Base-by-base conservation (phyloP, 495 filamentous ascomycete genomes). In the Tuber magnatum region DNA sequence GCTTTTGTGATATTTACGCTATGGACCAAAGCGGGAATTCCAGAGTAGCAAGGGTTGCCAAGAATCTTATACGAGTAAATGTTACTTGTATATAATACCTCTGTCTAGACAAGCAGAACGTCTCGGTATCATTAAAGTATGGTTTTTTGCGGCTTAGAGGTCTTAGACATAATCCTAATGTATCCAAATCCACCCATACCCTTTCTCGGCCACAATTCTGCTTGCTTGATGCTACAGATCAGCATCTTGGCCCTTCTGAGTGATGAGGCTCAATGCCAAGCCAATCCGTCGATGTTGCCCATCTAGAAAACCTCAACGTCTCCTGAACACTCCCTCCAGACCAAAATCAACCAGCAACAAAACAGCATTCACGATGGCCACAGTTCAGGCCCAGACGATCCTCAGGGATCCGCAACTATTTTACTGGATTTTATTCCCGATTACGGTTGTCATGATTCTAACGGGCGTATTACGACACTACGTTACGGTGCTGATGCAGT, bases 391-490 rank as follows among this genome's bases (percentile, higher is more conserved):
- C 78, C 95, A 99, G 86, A 94, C 93, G 85, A 97, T 99, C 90
- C 92, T 95, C 86, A 86, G 95, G 88, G 95, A 99, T 94, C 96
- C 95, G 80, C 94, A 97, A 84, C 88, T 99, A 76, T 97, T 98
- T 85, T 97, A 97, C 86, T 98, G 95, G 95, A 98, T 99, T 84
- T 86, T 99, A 48, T 91, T 98, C 79, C 95, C 95, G 39, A 99
- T 99, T 83, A 94, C 94, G 28, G 87, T 95, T 79, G 95, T 99
- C 82, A 98, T 99, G 96, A 93, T 99, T 79, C 85, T 98, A 76
- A 98, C 95, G 44, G 95, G 95, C 80, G 89, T 99, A 78, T 90
- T 99, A 73, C 93, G 95, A 78, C 96, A 99, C 86, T 98, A 98
- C 85, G 93, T 93, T 56, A 93, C 92, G 68, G 90, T 94, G 70